Evolutionary conservation across 2,329 filamentous ascomycete genomes (phyloP).

Genomic region (Fusarium anthophilum): DNA sequence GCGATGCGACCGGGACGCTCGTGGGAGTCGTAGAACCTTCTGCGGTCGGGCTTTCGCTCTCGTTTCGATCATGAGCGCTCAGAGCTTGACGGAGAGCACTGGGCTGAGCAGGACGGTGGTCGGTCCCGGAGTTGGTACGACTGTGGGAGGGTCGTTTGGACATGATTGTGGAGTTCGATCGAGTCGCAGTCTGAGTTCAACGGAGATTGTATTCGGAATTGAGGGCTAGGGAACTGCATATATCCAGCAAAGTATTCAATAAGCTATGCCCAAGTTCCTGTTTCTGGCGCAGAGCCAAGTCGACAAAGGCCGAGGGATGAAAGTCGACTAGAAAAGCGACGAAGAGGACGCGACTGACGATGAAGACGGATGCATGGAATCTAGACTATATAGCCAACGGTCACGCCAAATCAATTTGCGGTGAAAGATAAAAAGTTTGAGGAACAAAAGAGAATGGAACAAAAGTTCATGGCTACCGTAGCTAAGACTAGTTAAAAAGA

Average conservation of each 20-base stretch:
- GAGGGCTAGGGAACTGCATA: neutral
- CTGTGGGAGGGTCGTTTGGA: constrained; percentile 41
- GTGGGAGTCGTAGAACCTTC: constrained; percentile 6
- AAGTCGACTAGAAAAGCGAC: constrained; percentile 17
- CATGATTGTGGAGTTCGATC: constrained; percentile 35
- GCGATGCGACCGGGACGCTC: constrained; percentile 31
- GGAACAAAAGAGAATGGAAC: neutral
- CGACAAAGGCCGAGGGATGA: neutral
- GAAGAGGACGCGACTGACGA: constrained; percentile 16
- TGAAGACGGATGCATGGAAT: constrained; percentile 25
- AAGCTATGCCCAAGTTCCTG: neutral
- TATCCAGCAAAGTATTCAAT: neutral
- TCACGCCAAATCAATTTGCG: constrained; percentile 4
- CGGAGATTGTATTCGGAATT: neutral
- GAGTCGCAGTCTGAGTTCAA: neutral
- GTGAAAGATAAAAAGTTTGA: neutral
- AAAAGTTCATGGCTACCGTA: constrained; percentile 8
- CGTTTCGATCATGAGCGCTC: constrained; percentile 43
- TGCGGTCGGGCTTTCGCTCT: constrained; percentile 8
- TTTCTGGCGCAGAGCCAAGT: neutral
- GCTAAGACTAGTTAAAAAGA: constrained; percentile 10
- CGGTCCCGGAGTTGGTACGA: constrained; percentile 44
- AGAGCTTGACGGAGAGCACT: constrained; percentile 59
- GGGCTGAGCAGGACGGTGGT: constrained; percentile 55
- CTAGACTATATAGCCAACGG: neutral